These are phyloP conservation scores for Aegilops sharonensis DNA, from an alignment of 176 grass and related monocot genomes.

Conservation along the genomic window DNA sequence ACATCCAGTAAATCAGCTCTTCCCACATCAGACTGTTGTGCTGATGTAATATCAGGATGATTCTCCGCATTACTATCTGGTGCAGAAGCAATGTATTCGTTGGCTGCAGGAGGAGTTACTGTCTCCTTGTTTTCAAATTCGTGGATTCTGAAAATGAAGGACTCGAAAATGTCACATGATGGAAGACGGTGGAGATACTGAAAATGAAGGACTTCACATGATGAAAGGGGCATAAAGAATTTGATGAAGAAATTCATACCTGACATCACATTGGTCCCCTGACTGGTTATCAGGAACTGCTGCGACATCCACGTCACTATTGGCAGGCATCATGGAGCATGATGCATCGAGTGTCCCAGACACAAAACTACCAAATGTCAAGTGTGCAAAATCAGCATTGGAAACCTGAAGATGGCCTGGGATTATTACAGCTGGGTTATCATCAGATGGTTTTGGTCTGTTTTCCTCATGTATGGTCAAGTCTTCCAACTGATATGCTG, in stretches of 20 bases:
- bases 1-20: constrained; percentile 47
- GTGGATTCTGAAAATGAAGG: constrained; percentile 45
- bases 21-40: constrained; percentile 46
- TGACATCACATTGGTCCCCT: constrained; percentile 37
- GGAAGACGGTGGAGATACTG: constrained; percentile 22
- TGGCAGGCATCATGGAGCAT: constrained; percentile 37
- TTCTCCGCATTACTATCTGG: constrained; percentile 36
- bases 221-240: not conserved
- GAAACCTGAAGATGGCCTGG: constrained; percentile 74
- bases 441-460: constrained; percentile 43
- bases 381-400: constrained; percentile 59
- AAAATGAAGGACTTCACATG: constrained; percentile 25
- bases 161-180: not conserved
- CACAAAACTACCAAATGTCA: constrained; percentile 80
- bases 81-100: constrained; percentile 42
- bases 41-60: constrained; percentile 39
- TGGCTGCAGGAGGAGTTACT: constrained; percentile 18
- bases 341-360: constrained; percentile 67
- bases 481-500: constrained; percentile 36
- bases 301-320: constrained; percentile 37
- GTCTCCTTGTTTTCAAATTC: constrained; percentile 48
- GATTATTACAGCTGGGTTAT: constrained; percentile 76
- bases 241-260: constrained; percentile 34
- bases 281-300: constrained; percentile 37
- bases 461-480: constrained; percentile 48